Evolutionary conservation across 192 early-diverging fungal species (phyloP).

Genomic region (Hyaloraphidium curvatum): DNA sequence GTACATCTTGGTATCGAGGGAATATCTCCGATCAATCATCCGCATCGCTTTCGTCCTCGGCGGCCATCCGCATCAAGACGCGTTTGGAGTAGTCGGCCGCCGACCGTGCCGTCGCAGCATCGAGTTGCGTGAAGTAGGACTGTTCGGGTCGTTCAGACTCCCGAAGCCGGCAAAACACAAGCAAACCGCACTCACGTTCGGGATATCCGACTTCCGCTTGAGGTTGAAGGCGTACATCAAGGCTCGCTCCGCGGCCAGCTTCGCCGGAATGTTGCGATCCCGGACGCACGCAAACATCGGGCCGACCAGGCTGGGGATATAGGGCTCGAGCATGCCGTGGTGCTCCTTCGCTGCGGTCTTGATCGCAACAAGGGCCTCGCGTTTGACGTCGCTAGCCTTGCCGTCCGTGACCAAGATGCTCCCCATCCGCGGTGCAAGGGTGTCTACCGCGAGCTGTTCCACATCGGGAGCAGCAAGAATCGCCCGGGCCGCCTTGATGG

Average conservation of each 20-base stretch:
- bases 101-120: constrained; percentile 17
- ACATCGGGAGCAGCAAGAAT: too few species aligned
- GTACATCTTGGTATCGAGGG: too few species aligned
- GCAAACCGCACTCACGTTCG: not conserved
- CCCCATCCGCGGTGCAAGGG: too few species aligned
- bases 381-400: constrained; percentile 11
- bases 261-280: constrained; percentile 62
- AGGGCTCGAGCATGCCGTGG: constrained; percentile 10
- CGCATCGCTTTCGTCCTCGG: constrained; percentile 22
- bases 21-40: too few species aligned
- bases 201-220: constrained; percentile 19
- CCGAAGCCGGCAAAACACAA: not conserved
- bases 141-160: not conserved
- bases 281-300: constrained; percentile 28
- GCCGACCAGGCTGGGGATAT: not conserved
- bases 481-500: too few species aligned
- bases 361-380: constrained; percentile 21
- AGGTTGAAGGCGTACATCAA: constrained; percentile 51
- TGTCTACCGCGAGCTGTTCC: too few species aligned
- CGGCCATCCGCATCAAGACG: constrained; percentile 27
- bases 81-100: constrained; percentile 26
- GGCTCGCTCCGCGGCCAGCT: constrained; percentile 66
- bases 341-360: constrained; percentile 24
- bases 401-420: too few species aligned
- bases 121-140: constrained; percentile 16